Conservation (phyloP, 2,329 filamentous ascomycete genomes). For the Alternaria gansuensis region DNA sequence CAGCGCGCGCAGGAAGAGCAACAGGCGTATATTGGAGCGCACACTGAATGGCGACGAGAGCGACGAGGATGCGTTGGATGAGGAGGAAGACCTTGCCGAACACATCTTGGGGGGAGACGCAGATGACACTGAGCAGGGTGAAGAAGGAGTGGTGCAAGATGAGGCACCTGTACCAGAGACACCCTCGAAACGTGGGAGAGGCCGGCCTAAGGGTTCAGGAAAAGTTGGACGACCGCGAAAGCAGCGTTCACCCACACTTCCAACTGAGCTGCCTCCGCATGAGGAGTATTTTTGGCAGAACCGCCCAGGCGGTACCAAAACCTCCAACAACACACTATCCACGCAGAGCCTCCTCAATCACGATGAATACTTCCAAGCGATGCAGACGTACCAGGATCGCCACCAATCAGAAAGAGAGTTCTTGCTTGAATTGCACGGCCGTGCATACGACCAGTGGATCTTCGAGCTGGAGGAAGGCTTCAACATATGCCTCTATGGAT, state of each 20-base stretch:
- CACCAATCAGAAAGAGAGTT: conserved; percentile 76
- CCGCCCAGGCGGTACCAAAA: conserved; percentile 79
- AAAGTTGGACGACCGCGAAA: conserved; percentile 63
- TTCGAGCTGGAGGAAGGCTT: conserved; percentile 90
- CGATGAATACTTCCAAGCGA: conserved; percentile 84
- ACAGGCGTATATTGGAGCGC: conserved; percentile 76
- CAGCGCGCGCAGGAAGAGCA: conserved; percentile 87
- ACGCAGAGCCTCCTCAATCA: conserved; percentile 81
- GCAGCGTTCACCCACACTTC: conserved; percentile 78
- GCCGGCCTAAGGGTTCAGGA: conserved; percentile 49
- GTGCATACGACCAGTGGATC: conserved; percentile 88
- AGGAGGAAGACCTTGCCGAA: conserved; percentile 72
- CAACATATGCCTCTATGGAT: conserved; percentile 85
- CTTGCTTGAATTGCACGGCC: conserved; percentile 76
- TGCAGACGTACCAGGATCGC: conserved; percentile 70
- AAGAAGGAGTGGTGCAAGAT: conserved; percentile 39
- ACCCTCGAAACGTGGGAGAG: conserved; percentile 62
- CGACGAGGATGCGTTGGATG: conserved; percentile 73
- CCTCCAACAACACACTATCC: conserved; percentile 84
- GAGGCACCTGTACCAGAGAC: conserved; percentile 59
- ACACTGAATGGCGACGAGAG: conserved; percentile 70
- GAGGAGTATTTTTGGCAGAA: conserved; percentile 96
- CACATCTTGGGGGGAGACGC: conserved; percentile 71
- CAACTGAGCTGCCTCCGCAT: conserved; percentile 82
- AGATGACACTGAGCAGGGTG: conserved; percentile 37